Percentiles rank a stretch among this genome's conserved stretches.
phyloP scores from a whole-genome alignment of 2,329 filamentous ascomycete species.

The Tolypocladium album region DNA sequence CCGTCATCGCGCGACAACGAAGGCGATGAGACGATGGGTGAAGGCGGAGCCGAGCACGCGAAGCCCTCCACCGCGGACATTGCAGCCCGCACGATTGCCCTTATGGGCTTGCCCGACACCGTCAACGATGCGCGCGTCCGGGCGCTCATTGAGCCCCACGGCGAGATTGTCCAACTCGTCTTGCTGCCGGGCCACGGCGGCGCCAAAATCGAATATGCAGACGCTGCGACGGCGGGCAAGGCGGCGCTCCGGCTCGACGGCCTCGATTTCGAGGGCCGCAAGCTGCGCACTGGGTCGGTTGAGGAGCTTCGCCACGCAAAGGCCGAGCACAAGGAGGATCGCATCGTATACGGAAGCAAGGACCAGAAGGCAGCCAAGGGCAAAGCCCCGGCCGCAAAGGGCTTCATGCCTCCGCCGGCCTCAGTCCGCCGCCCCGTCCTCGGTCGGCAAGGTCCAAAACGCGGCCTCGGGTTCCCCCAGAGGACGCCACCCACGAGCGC shows the following conservation, averaged over 20 bases:
- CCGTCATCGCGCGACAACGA: conserved; percentile 22
- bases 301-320: conserved; percentile 44
- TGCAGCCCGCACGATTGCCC: conserved; percentile 60
- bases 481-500: conserved; percentile 11
- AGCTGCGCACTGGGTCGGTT: conserved; percentile 42
- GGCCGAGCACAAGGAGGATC: conserved; percentile 23
- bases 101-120: conserved; percentile 84
- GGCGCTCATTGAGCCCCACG: conserved; percentile 59
- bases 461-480: conserved; percentile 31
- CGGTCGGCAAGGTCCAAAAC: conserved; percentile 28
- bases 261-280: conserved; percentile 41
- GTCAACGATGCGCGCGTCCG: conserved; percentile 79
- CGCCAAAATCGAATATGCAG: conserved; percentile 73
- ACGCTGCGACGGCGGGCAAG: conserved; percentile 60
- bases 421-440: conserved; percentile 29
- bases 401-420: conserved; percentile 33
- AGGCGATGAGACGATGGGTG: conserved; percentile 27
- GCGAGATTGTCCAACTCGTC: conserved; percentile 62
- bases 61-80: conserved; percentile 37
- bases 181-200: conserved; percentile 75
- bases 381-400: conserved; percentile 6
- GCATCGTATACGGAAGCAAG: conserved; percentile 18
- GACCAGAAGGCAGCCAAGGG: conserved; percentile 13
- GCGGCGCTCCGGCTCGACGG: conserved; percentile 52
- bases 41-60: conserved; percentile 10